A percentile compares a stretch with the other conserved stretches of the same genome.
Evolutionary conservation across 1,284 basidiomycete species (phyloP).

Genomic region (Austroboletus olivaceoglutinosus): DNA sequence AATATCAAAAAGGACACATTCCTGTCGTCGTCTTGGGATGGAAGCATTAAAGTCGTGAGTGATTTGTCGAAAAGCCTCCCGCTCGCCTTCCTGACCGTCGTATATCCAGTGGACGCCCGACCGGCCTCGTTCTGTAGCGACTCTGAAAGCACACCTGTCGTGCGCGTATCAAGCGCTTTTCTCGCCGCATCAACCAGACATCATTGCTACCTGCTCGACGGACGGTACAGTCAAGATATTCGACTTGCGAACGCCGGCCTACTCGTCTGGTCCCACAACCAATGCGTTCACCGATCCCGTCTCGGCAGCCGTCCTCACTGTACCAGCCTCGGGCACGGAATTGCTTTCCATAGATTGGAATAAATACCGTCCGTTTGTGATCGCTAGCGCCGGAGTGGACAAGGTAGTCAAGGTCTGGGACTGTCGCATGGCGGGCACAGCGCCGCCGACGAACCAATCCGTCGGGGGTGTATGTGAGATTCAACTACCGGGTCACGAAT

Average conservation of each 20-base stretch:
- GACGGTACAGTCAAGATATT: constrained; percentile 83
- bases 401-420: constrained; percentile 82
- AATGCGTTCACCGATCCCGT: constrained; percentile 63
- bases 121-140: constrained; percentile 71
- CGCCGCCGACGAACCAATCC: constrained; percentile 42
- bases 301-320: constrained; percentile 62
- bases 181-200: constrained; percentile 85
- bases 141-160: constrained; percentile 77
- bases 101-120: constrained; percentile 85
- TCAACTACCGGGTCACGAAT: constrained; percentile 75
- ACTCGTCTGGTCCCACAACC: constrained; percentile 42
- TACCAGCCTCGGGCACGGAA: constrained; percentile 70
- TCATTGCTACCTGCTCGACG: constrained; percentile 80
- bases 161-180: constrained; percentile 90
- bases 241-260: constrained; percentile 65
- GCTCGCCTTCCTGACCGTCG: neutral
- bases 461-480: constrained; percentile 70
- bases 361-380: constrained; percentile 78
- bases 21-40: constrained; percentile 91
- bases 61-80: neutral
- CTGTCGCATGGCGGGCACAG: constrained; percentile 71
- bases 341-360: constrained; percentile 88
- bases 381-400: constrained; percentile 84
- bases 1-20: constrained; percentile 92
- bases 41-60: constrained; percentile 82